Conservation (phyloP, 2,329 filamentous ascomycete genomes). For the Phialocephala subalpina region DNA sequence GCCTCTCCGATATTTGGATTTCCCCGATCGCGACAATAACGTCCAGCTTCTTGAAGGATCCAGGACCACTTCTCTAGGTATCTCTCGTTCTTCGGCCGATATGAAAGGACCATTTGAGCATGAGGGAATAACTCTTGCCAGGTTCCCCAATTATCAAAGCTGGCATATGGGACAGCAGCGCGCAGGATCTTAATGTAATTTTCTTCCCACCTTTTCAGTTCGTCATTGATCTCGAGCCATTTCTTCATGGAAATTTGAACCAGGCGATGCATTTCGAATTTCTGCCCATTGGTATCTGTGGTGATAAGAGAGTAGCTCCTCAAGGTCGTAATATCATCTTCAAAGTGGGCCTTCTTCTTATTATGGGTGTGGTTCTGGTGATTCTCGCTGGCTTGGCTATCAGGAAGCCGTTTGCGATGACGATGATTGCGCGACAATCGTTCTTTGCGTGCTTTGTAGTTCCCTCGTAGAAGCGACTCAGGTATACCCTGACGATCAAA, state of each 20-base stretch:
- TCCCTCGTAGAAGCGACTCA: conserved; percentile 38
- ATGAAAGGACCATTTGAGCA: neutral
- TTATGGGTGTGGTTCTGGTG: neutral
- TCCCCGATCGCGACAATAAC: neutral
- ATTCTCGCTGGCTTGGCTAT: neutral
- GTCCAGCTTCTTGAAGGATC: neutral
- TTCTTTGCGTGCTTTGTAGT: neutral
- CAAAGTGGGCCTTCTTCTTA: neutral
- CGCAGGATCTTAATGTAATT: neutral
- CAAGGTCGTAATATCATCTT: neutral
- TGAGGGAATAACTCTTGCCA: neutral
- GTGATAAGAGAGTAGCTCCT: neutral
- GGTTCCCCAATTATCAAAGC: neutral
- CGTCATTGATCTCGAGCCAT: neutral
- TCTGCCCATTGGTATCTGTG: neutral
- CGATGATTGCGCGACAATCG: neutral
- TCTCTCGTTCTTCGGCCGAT: neutral
- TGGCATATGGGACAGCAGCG: neutral
- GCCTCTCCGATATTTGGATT: neutral
- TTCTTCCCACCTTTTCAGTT: neutral
- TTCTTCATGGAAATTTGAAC: neutral
- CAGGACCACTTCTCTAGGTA: neutral
- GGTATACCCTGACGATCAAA: conserved; percentile 53
- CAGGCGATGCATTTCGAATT: neutral
- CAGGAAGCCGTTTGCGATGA: neutral